Evolutionary conservation across 495 filamentous ascomycete species (phyloP).

Genomic region (Aspergillus sclerotiicarbonarius): DNA sequence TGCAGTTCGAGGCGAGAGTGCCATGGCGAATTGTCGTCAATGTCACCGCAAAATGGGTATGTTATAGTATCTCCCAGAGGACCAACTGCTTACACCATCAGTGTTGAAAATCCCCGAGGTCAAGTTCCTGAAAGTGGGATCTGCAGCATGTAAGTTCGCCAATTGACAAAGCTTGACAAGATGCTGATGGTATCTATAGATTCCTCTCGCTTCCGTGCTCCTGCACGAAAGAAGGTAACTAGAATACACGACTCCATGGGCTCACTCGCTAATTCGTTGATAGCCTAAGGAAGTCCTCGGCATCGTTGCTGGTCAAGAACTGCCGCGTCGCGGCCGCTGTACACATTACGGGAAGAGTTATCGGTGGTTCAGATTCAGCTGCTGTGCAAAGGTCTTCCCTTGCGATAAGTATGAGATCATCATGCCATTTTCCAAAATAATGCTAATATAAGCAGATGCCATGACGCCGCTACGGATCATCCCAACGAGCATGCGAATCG

Average conservation of each 20-base stretch:
- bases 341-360: slow-evolving; percentile 75
- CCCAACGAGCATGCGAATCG: slow-evolving; percentile 79
- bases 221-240: slow-evolving; percentile 52
- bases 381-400: slow-evolving; percentile 66
- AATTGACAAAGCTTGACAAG: no score
- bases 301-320: slow-evolving; percentile 73
- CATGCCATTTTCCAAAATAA: not conserved
- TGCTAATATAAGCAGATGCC: slow-evolving; percentile 54
- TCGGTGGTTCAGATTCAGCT: slow-evolving; percentile 80
- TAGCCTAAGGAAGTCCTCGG: slow-evolving; percentile 67
- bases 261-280: not conserved
- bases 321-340: slow-evolving; percentile 74
- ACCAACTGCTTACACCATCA: slow-evolving; percentile 14
- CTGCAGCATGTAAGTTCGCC: slow-evolving; percentile 43
- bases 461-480: slow-evolving; percentile 71
- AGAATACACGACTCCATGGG: not conserved
- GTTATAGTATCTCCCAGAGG: slow-evolving; percentile 5
- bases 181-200: slow-evolving; percentile 18
- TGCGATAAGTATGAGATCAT: slow-evolving; percentile 61
- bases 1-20: slow-evolving; percentile 71
- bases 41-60: slow-evolving; percentile 81
- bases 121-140: slow-evolving; percentile 72
- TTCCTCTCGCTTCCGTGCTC: slow-evolving; percentile 38
- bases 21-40: slow-evolving; percentile 73
- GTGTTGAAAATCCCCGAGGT: slow-evolving; percentile 75